Percentiles rank a stretch among this genome's conserved stretches.
Conservation (phyloP, 2,329 filamentous ascomycete species). For the Nemania serpens region DNA sequence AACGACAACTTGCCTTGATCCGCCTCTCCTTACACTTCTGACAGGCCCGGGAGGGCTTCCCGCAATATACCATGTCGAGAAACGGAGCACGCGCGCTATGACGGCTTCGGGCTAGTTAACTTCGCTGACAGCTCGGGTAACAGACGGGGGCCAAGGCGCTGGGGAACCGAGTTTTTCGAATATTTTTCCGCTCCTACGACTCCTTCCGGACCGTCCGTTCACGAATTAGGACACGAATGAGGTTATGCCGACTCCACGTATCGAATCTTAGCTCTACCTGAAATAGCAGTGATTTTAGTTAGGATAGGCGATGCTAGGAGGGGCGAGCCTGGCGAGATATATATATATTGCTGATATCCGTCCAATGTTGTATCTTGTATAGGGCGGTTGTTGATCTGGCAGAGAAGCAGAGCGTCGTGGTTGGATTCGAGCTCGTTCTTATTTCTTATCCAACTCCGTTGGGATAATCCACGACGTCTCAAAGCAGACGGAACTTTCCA, state of each 20-base stretch:
- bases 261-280: background rate
- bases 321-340: background rate
- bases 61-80: conserved; percentile 65
- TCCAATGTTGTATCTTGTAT: background rate
- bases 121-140: background rate
- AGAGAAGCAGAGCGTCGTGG: background rate
- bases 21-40: conserved; percentile 75
- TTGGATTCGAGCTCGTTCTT: conserved; percentile 1
- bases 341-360: background rate
- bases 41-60: conserved; percentile 70
- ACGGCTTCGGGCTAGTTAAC: background rate
- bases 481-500: background rate
- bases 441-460: conserved; percentile 2
- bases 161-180: background rate
- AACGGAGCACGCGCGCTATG: background rate
- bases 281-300: background rate
- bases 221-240: background rate
- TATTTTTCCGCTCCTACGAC: background rate
- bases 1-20: conserved; percentile 65
- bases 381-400: background rate
- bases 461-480: background rate
- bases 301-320: background rate
- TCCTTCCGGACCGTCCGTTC: background rate
- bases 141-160: background rate
- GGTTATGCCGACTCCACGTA: background rate